Percentiles rank a stretch among this genome's conserved stretches.
Evolutionary conservation across 495 filamentous ascomycete genomes (phyloP).

Genomic region (Xylaria venustula): DNA sequence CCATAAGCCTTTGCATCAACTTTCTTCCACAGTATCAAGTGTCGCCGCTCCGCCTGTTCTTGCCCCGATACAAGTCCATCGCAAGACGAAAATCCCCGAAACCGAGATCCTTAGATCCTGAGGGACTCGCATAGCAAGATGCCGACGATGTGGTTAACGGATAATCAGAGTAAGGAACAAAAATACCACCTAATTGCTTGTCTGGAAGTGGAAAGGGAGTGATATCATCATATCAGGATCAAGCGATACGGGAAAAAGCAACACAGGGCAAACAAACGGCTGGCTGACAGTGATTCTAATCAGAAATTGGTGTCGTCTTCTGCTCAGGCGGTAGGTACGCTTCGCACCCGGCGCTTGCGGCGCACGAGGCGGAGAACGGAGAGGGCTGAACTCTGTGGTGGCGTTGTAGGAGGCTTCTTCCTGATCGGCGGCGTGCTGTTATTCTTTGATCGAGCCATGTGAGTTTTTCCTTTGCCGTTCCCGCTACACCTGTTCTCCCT

Average conservation of each 20-base stretch:
- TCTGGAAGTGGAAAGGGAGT: background rate
- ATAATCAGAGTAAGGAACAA: constrained; percentile 77
- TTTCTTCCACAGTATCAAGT: too few relatives aligned
- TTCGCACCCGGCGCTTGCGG: constrained; percentile 16
- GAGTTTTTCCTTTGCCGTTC: constrained; percentile 73
- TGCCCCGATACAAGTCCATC: background rate
- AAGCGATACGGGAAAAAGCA: background rate
- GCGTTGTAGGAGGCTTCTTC: constrained; percentile 76
- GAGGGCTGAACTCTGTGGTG: constrained; percentile 17
- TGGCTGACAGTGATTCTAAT: constrained; percentile 9
- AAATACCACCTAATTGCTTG: background rate
- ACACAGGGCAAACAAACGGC: too few relatives aligned
- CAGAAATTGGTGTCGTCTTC: constrained; percentile 94
- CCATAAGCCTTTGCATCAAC: too few relatives aligned
- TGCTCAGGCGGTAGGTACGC: constrained; percentile 83
- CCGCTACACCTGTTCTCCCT: constrained; percentile 44
- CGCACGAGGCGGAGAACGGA: background rate
- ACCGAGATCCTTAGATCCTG: background rate
- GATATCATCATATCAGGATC: too few relatives aligned
- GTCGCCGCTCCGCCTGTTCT: background rate
- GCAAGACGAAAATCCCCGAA: background rate
- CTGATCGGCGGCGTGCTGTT: constrained; percentile 87
- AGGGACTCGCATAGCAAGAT: constrained; percentile 35
- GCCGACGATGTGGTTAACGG: constrained; percentile 86
- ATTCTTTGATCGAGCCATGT: constrained; percentile 96